A percentile compares a stretch with the other conserved stretches of the same genome.
phyloP scores from a whole-genome alignment of 192 early-diverging fungal species.

The Coemansia sp. region DNA sequence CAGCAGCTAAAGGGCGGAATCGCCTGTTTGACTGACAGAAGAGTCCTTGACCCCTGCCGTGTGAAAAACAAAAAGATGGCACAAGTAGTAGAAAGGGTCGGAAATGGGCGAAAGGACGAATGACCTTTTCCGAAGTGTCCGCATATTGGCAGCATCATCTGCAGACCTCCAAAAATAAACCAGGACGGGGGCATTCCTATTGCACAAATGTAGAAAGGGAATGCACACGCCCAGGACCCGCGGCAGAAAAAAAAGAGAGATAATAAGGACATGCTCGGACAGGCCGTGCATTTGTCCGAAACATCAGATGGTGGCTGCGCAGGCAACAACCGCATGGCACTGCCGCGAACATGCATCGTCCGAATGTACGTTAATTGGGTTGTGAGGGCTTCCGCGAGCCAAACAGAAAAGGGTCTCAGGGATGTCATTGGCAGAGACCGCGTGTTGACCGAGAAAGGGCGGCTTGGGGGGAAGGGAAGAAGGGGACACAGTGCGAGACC shows the following conservation, averaged over 20 bases:
- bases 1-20: background rate
- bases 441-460: background rate
- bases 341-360: background rate
- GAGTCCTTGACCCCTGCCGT: background rate
- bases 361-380: background rate
- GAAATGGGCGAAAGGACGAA: background rate
- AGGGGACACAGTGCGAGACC: background rate
- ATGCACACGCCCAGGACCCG: background rate
- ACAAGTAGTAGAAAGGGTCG: background rate
- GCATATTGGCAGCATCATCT: background rate
- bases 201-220: background rate
- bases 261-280: background rate
- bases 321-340: background rate
- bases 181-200: background rate
- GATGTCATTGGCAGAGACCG: constrained; percentile 7
- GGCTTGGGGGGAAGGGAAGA: background rate
- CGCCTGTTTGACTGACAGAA: background rate
- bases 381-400: background rate
- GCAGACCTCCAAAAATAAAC: background rate
- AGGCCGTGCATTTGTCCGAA: background rate
- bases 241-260: background rate
- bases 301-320: background rate
- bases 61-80: background rate
- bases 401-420: constrained; percentile 4
- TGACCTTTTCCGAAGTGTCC: background rate